A percentile compares a stretch with the other conserved stretches of the same genome.
phyloP scores from a whole-genome alignment of 2,329 filamentous ascomycete genomes.

The Daldinia eschscholtzii region DNA sequence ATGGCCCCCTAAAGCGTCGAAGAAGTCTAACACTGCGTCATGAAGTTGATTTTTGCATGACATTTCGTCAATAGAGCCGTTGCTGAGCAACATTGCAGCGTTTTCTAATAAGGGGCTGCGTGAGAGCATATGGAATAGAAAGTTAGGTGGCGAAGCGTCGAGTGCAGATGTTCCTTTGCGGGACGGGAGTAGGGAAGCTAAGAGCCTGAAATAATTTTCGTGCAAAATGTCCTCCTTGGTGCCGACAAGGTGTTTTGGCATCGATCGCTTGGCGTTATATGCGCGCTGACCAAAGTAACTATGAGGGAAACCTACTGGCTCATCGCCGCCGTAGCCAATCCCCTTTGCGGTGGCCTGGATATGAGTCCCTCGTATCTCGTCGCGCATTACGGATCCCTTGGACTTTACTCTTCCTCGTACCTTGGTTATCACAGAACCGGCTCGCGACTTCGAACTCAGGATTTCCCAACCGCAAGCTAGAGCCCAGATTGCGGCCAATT shows the following conservation, averaged over 20 bases:
- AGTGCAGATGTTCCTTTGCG: background rate
- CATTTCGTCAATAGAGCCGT: slow-evolving; percentile 49
- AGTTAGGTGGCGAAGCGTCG: slow-evolving; percentile 15
- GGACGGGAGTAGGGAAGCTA: slow-evolving; percentile 39
- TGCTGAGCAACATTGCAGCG: slow-evolving; percentile 37
- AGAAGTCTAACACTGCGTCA: slow-evolving; percentile 55
- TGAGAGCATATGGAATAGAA: slow-evolving; percentile 38
- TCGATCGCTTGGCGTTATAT: background rate
- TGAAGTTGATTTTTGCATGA: slow-evolving; percentile 51
- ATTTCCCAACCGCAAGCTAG: slow-evolving; percentile 34
- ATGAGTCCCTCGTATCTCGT: background rate
- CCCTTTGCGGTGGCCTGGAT: slow-evolving; percentile 25
- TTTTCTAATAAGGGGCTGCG: slow-evolving; percentile 43
- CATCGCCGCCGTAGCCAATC: slow-evolving; percentile 29
- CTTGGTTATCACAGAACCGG: slow-evolving; percentile 17
- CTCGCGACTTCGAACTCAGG: slow-evolving; percentile 16
- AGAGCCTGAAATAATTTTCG: slow-evolving; percentile 41
- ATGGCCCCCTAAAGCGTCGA: slow-evolving; percentile 54
- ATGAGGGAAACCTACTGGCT: background rate
- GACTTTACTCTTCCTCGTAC: slow-evolving; percentile 11
- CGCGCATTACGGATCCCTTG: background rate
- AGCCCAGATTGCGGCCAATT: slow-evolving; percentile 36
- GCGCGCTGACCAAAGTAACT: background rate
- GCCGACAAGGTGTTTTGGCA: slow-evolving; percentile 3
- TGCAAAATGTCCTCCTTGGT: slow-evolving; percentile 14